These are phyloP conservation scores for Aspergillus versicolor DNA, from an alignment of 2,329 filamentous ascomycete species.

Conservation along the genomic window DNA sequence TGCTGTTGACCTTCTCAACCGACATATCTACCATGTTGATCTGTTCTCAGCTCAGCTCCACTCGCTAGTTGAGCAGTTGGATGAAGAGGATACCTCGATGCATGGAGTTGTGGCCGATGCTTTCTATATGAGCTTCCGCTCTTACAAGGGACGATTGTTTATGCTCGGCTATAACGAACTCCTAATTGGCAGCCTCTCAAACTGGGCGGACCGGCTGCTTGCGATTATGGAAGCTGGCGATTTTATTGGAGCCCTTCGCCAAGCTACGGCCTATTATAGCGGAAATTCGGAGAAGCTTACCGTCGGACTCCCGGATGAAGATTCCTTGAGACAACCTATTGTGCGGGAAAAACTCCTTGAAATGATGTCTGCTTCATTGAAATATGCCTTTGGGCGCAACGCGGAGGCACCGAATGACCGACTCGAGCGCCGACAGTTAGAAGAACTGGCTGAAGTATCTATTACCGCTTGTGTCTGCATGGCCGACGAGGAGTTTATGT, in stretches of 20 bases:
- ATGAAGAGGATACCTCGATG: conserved; percentile 84
- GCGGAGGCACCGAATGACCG: conserved; percentile 49
- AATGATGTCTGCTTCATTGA: conserved; percentile 88
- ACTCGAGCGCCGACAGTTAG: conserved; percentile 62
- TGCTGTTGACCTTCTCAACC: conserved; percentile 85
- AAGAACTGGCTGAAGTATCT: conserved; percentile 76
- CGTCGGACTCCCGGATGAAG: conserved; percentile 86
- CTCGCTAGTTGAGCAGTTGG: conserved; percentile 78
- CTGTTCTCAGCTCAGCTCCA: conserved; percentile 86
- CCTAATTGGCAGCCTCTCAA: conserved; percentile 86
- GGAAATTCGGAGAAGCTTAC: conserved; percentile 93
- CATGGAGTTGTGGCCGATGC: conserved; percentile 96
- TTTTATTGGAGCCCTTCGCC: conserved; percentile 83
- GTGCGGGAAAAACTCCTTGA: conserved; percentile 87
- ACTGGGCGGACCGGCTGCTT: conserved; percentile 92
- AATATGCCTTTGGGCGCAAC: conserved; percentile 75
- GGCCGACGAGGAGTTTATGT: conserved; percentile 76
- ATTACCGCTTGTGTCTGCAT: conserved; percentile 81
- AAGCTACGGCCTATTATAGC: conserved; percentile 89
- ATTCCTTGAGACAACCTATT: conserved; percentile 70
- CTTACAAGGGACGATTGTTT: conserved; percentile 92
- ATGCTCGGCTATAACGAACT: conserved; percentile 91
- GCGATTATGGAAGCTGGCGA: conserved; percentile 97
- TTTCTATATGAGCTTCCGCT: conserved; percentile 95
- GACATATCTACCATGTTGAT: conserved; percentile 88